Percentiles rank a stretch among this genome's conserved stretches.
Evolutionary conservation across 2,329 filamentous ascomycete genomes (phyloP).

Genomic region (Capronia coronata): DNA sequence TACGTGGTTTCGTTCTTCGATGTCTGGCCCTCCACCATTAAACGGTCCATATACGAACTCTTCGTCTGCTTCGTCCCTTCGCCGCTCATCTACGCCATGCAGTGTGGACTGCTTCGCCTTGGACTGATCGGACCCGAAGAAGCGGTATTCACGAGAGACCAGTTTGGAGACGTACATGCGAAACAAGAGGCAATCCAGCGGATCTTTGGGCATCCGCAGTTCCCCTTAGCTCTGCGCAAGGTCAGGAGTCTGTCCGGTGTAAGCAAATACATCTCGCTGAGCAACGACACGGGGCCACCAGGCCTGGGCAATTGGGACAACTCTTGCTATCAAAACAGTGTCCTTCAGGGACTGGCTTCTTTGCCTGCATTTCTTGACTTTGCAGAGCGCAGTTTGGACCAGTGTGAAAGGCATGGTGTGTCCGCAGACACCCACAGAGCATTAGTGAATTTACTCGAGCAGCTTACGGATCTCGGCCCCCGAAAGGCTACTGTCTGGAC

Average conservation of each 20-base stretch:
- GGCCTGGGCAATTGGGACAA: constrained; percentile 90
- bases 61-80: constrained; percentile 38
- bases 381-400: constrained; percentile 32
- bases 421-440: constrained; percentile 44
- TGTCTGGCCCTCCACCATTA: constrained; percentile 25
- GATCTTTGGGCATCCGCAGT: constrained; percentile 55
- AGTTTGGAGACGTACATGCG: constrained; percentile 39
- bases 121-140: constrained; percentile 37
- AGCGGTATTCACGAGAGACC: constrained; percentile 23
- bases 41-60: constrained; percentile 34
- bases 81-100: constrained; percentile 41
- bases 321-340: constrained; percentile 96
- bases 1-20: constrained; percentile 38
- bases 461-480: constrained; percentile 53
- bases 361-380: constrained; percentile 59
- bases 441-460: constrained; percentile 62
- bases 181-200: constrained; percentile 62
- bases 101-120: constrained; percentile 42
- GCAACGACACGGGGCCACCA: constrained; percentile 35
- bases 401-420: constrained; percentile 26
- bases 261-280: constrained; percentile 39
- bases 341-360: constrained; percentile 77
- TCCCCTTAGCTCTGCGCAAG: constrained; percentile 54
- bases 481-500: constrained; percentile 62
- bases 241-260: constrained; percentile 51